These are phyloP conservation scores for Plasmopara viticola DNA, from an alignment of 352 stramenopile genomes.

Conservation along the genomic window DNA sequence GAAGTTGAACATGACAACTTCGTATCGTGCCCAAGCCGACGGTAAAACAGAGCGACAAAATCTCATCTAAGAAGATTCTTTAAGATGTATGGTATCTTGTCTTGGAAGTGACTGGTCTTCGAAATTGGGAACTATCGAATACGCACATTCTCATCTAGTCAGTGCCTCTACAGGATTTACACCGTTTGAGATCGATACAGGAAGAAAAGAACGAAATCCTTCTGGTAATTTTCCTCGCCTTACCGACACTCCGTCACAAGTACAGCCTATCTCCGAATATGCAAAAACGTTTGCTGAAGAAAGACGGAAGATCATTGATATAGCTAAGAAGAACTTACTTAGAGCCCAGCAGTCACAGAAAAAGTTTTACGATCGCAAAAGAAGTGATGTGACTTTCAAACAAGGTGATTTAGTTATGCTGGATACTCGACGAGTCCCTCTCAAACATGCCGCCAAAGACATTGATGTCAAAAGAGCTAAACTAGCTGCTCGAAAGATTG, in stretches of 20 bases:
- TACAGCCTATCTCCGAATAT: slow-evolving; percentile 13
- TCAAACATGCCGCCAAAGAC: slow-evolving; percentile 1
- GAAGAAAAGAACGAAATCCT: background rate
- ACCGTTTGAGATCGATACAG: background rate
- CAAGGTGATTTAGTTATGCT: slow-evolving; percentile 4
- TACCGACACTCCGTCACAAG: background rate
- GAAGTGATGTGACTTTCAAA: background rate
- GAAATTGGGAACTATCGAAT: slow-evolving; percentile 1
- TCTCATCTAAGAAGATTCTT: background rate
- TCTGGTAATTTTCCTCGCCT: background rate
- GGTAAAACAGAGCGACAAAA: slow-evolving; percentile 6
- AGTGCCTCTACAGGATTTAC: background rate
- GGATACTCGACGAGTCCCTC: slow-evolving; percentile 7
- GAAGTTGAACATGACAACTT: background rate
- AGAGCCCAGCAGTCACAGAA: slow-evolving; percentile 9
- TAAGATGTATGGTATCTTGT: background rate
- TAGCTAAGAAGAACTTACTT: background rate
- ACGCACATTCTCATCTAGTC: slow-evolving; percentile 1
- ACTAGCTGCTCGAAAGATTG: slow-evolving; percentile 7
- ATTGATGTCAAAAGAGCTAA: slow-evolving; percentile 11
- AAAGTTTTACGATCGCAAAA: slow-evolving; percentile 10
- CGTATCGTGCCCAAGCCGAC: slow-evolving; percentile 1
- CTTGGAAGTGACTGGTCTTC: slow-evolving; percentile 1
- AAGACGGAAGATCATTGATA: slow-evolving; percentile 8
- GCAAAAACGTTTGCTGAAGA: slow-evolving; percentile 3